phyloP scores from a whole-genome alignment of 164 flowering plant genomes.

The Pachysandra terminalis region DNA sequence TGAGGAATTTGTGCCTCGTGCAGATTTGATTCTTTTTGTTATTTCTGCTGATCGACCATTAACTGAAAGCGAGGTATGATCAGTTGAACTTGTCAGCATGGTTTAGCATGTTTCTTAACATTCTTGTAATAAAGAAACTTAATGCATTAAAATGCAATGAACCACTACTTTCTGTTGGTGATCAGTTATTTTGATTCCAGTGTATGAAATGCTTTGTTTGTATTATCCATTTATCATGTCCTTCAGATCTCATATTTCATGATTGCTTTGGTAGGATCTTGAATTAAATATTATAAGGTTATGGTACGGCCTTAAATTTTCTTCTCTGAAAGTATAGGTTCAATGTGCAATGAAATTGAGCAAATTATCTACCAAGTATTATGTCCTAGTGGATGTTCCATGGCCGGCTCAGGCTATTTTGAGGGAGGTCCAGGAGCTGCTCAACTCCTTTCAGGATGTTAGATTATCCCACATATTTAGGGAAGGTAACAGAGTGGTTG shows the following conservation, averaged over 20 bases:
- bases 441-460: no score
- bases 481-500: no score
- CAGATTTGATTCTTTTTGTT: constrained; percentile 89
- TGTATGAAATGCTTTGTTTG: background rate
- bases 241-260: background rate
- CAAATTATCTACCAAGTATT: no score
- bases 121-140: background rate
- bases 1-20: constrained; percentile 97
- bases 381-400: no score
- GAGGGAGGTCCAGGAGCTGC: no score
- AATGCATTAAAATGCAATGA: background rate
- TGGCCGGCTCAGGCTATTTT: no score
- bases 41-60: constrained; percentile 96
- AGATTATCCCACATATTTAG: no score
- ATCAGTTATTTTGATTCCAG: background rate
- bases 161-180: background rate
- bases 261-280: background rate
- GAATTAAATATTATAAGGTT: background rate
- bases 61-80: constrained; percentile 89
- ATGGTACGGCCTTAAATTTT: background rate
- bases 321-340: background rate
- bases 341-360: no score
- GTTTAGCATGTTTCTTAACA: no score
- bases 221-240: background rate
- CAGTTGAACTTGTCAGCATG: background rate